Percentiles rank a stretch among this genome's conserved stretches.
Evolutionary conservation across 106 monocot genomes (phyloP).

Genomic region (Acanthochlamys bracteata): DNA sequence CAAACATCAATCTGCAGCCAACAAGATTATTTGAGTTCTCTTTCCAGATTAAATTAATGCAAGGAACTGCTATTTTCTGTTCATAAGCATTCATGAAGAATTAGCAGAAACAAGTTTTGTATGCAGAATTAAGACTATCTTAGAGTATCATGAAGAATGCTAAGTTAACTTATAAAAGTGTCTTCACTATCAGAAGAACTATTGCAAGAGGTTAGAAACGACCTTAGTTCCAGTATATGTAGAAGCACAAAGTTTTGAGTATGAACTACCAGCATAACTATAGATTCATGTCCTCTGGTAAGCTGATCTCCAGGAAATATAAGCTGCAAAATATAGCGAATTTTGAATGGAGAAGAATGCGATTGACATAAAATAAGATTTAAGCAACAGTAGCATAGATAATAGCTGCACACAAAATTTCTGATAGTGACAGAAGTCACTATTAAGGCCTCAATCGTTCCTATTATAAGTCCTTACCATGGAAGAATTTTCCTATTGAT

Average conservation of each 20-base stretch:
- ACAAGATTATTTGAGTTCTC: neutral
- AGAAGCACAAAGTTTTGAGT: neutral
- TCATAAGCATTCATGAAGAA: neutral
- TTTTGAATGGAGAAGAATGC: neutral
- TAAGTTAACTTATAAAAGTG: neutral
- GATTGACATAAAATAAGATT: neutral
- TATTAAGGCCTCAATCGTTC: no score
- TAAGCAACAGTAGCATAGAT: neutral
- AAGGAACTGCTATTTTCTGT: neutral
- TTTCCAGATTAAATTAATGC: neutral
- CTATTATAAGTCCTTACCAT: no score
- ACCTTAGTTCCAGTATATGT: neutral
- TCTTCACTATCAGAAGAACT: neutral
- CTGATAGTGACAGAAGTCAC: no score
- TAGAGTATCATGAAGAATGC: neutral
- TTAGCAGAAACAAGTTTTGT: neutral
- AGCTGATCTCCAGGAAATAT: slow-evolving; percentile 43
- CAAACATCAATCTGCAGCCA: neutral
- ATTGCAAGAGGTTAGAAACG: neutral
- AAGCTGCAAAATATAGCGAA: slow-evolving; percentile 23
- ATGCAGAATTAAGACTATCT: neutral
- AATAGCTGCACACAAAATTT: no score
- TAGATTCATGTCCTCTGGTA: slow-evolving; percentile 36
- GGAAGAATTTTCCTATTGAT: no score
- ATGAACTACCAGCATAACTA: slow-evolving; percentile 1